Conservation (phyloP, 108 stramenopile genomes). For the Aureococcus anophagefferens region DNA sequence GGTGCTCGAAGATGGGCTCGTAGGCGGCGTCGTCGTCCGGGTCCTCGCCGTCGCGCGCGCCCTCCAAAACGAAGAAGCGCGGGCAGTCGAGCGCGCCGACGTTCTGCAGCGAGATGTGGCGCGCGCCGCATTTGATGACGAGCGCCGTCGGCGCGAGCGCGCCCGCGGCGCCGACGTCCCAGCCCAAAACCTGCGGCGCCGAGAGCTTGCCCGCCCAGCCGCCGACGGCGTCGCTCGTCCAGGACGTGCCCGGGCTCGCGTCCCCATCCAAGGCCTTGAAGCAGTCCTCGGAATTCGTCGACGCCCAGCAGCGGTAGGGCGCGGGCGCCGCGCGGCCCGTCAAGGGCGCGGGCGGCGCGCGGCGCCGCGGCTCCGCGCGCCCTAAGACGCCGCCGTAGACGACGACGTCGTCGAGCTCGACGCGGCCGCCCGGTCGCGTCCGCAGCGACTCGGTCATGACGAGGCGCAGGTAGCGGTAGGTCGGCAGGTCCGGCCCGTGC, state of each 20-base stretch:
- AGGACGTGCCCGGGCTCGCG: not conserved
- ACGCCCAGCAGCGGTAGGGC: not conserved
- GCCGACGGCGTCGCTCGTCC: not conserved
- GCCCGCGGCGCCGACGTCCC: not conserved
- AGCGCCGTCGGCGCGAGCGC: not conserved
- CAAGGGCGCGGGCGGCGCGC: too few relatives aligned
- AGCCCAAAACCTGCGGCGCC: not conserved
- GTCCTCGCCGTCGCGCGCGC: not conserved
- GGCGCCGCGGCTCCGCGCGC: not conserved
- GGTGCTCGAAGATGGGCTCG: not conserved
- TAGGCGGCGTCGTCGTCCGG: not conserved
- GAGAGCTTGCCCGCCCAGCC: not conserved
- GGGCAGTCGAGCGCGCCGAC: not conserved
- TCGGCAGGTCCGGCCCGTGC: not conserved
- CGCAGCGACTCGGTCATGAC: not conserved
- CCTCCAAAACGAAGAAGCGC: not conserved
- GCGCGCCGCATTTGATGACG: not conserved
- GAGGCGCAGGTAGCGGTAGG: not conserved
- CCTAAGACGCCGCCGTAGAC: not conserved
- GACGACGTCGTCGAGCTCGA: not conserved
- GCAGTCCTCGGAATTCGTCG: not conserved
- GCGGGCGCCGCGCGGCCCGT: not conserved
- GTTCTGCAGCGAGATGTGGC: not conserved
- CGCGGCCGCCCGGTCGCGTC: not conserved
- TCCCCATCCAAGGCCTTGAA: not conserved